Conservation (phyloP, 441 rosid species). For the Geranium incanum region DNA sequence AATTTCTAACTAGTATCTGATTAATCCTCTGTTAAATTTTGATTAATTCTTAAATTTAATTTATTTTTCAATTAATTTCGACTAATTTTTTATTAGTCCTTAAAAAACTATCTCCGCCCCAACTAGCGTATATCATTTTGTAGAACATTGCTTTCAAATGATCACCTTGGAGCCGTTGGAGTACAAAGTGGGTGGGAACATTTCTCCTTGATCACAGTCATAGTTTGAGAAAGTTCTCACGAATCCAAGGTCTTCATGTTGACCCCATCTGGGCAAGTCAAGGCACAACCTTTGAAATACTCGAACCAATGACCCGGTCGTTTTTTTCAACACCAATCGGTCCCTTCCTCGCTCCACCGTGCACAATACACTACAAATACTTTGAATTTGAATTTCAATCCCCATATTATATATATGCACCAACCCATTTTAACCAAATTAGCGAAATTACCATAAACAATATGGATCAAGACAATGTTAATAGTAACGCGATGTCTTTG, state of each 20-base stretch:
- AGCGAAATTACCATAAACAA: no score
- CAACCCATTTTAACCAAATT: not conserved
- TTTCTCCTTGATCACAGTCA: not conserved
- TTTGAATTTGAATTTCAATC: not conserved
- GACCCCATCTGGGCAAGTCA: not conserved
- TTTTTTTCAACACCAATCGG: no score
- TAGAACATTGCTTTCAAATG: no score
- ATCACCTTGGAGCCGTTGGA: no score
- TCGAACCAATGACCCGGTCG: not conserved
- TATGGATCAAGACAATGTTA: constrained; percentile 34
- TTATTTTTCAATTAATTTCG: no score
- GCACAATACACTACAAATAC: not conserved
- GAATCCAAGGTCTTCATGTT: not conserved
- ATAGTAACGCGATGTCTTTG: constrained; percentile 24
- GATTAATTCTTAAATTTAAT: no score
- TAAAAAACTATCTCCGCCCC: no score
- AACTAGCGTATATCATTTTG: no score
- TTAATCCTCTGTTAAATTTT: no score
- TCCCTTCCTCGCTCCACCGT: no score
- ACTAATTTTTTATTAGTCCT: no score
- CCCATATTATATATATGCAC: not conserved
- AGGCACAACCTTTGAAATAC: not conserved
- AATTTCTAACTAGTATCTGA: no score
- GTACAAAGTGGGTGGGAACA: not conserved
- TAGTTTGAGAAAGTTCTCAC: not conserved